A percentile compares a stretch with the other conserved stretches of the same genome.
These are phyloP conservation scores for Pezicula neosporulosa DNA, from an alignment of 2,329 filamentous ascomycete species.

Conservation along the genomic window DNA sequence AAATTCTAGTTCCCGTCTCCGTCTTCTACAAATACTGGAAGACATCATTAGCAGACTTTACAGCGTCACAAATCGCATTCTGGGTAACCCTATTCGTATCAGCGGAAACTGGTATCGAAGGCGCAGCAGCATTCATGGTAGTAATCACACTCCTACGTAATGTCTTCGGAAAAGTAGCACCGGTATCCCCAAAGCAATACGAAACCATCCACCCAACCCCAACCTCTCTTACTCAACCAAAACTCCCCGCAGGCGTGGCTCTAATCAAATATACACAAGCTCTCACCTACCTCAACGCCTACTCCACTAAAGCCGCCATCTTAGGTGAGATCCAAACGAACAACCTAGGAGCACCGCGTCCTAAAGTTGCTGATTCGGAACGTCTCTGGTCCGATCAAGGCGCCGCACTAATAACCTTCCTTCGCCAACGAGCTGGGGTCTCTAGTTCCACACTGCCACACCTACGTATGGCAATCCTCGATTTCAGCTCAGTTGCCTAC, in stretches of 20 bases:
- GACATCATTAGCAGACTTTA: slow-evolving; percentile 61
- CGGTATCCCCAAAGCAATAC: not conserved
- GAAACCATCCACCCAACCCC: not conserved
- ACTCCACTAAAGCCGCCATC: slow-evolving; percentile 3
- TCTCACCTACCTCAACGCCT: slow-evolving; percentile 11
- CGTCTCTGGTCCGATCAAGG: slow-evolving; percentile 1
- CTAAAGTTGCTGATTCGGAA: slow-evolving; percentile 1
- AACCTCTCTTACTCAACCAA: no score
- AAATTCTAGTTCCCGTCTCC: slow-evolving; percentile 8
- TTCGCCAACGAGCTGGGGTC: slow-evolving; percentile 1
- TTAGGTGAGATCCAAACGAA: slow-evolving; percentile 5
- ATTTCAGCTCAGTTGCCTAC: slow-evolving; percentile 6
- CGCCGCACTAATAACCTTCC: not conserved
- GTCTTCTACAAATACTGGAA: slow-evolving; percentile 56
- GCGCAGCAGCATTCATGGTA: slow-evolving; percentile 10
- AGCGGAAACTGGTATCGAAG: slow-evolving; percentile 48
- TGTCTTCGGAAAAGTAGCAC: slow-evolving; percentile 4
- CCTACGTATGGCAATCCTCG: slow-evolving; percentile 5
- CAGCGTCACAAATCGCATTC: slow-evolving; percentile 59
- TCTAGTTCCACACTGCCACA: not conserved
- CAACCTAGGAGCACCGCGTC: not conserved
- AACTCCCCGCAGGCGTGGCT: not conserved
- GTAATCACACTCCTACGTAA: slow-evolving; percentile 5
- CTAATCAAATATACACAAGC: slow-evolving; percentile 5
- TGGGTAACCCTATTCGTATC: slow-evolving; percentile 63